Evolutionary conservation across 495 filamentous ascomycete genomes (phyloP).

Genomic region (Sordaria brevicollis): DNA sequence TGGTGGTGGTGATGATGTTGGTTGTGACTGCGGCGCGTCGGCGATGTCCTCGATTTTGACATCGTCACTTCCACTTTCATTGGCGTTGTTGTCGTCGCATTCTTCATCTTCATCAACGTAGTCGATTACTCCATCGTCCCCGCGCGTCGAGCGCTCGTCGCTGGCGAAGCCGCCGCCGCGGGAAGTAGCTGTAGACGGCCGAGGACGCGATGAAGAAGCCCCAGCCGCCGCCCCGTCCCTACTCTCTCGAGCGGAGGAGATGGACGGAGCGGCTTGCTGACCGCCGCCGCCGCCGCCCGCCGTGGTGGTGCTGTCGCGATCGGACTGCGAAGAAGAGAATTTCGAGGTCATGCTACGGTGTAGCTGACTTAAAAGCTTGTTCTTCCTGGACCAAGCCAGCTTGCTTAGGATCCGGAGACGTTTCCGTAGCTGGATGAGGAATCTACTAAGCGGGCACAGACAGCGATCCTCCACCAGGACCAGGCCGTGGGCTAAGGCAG

Average conservation of each 20-base stretch:
- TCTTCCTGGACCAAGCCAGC: neutral
- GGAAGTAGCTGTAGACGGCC: neutral
- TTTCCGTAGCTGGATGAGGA: conserved; percentile 3
- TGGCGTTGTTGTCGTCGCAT: neutral
- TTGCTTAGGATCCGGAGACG: neutral
- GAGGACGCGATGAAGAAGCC: too few species aligned
- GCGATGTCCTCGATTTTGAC: neutral
- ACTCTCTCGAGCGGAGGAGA: neutral
- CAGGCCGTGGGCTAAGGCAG: neutral
- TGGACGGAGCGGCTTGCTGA: neutral
- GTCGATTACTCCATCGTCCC: neutral
- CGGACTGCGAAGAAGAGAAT: neutral
- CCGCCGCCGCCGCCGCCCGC: neutral
- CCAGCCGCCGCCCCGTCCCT: neutral
- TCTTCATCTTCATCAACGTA: neutral
- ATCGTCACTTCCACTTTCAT: neutral
- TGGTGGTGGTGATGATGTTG: too few species aligned
- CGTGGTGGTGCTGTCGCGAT: neutral
- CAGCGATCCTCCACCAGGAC: neutral
- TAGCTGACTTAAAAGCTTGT: neutral
- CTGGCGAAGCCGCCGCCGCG: neutral
- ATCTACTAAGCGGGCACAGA: conserved; percentile 5
- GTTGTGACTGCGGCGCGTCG: neutral
- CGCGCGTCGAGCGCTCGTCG: neutral
- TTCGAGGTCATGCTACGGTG: neutral